Conservation (phyloP, 352 stramenopile genomes). For the Elongisporangium senticosum region DNA sequence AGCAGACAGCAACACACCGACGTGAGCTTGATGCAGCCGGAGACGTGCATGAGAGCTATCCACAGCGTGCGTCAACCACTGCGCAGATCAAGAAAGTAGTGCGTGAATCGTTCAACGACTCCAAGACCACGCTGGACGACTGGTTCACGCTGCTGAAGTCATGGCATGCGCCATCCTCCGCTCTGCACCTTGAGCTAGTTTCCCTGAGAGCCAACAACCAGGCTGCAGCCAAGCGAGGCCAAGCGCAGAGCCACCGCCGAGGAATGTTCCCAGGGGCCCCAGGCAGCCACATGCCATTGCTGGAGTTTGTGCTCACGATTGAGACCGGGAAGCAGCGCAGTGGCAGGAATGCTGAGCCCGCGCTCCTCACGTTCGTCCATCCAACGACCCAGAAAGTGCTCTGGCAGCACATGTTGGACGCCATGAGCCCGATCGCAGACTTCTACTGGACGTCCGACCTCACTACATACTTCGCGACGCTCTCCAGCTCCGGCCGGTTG, state of each 20-base stretch:
- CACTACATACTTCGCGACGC: slow-evolving; percentile 6
- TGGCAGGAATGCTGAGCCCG: neutral
- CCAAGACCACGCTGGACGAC: neutral
- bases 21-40: too few species aligned
- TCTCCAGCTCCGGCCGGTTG: slow-evolving; percentile 3
- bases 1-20: neutral
- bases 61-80: neutral
- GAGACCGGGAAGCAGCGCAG: neutral
- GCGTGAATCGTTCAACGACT: neutral
- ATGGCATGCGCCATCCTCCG: neutral
- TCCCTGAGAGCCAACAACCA: neutral
- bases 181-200: neutral
- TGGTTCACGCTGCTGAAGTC: neutral
- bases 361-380: neutral
- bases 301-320: neutral
- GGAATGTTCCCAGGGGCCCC: neutral
- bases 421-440: slow-evolving; percentile 3
- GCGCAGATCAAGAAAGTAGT: neutral
- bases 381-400: neutral
- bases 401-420: neutral
- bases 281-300: neutral
- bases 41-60: neutral
- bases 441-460: slow-evolving; percentile 14
- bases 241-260: neutral
- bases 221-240: neutral